Evolutionary conservation across 306 rosid genomes (phyloP), one percentile per base, ranked within the genome.

Genomic region (Acacia crassicarpa): DNA sequence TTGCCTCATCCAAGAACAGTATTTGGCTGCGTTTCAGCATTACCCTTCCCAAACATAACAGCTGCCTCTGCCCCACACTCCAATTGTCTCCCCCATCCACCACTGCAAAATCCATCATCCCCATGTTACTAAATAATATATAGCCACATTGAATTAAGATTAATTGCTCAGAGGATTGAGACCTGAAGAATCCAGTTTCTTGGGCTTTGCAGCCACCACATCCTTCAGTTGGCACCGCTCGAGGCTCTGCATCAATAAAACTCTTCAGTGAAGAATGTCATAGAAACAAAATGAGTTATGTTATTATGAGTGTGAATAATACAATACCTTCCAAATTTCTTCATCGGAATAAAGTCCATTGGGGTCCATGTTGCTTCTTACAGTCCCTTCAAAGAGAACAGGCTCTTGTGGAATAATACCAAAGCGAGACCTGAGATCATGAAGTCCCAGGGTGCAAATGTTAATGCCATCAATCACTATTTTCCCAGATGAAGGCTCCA

Each of bases 41-140:
- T 3, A 95, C 98, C 70, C 99, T 77, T 46, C 99, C 98, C 74
- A 95, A 82, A 81, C 99, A 95, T 7, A 95, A 93, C 74, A 95
- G 90, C 83, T 95, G 99, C 84, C 98, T 93, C 83, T 95, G 98
- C 63, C 99, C 99, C 81, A 95, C 99, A 48, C 99, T 93, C 99
- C 99, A 95, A 80, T 95, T 95, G 75, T 92, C 99, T 82, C 99
- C 99, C 61, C 83, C 83, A 73, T 94, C 94, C 63, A 86, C 92
- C 89, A 93, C 99, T 95, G 61, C 59, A 53, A 53, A 53, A 53
- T 53, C n/a, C 56, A 48, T 49, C 54, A 49, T 49, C 19, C 17
- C 56, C 19, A 48, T 48, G 5, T 5, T 49, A 13, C 56, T 49
- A 49, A 14, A 49, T 49, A 49, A 49, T 49, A 49, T 48, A 14